Evolutionary conservation across 805 yeast genomes (phyloP).

Genomic region (Scheffersomyces coipomensis): DNA sequence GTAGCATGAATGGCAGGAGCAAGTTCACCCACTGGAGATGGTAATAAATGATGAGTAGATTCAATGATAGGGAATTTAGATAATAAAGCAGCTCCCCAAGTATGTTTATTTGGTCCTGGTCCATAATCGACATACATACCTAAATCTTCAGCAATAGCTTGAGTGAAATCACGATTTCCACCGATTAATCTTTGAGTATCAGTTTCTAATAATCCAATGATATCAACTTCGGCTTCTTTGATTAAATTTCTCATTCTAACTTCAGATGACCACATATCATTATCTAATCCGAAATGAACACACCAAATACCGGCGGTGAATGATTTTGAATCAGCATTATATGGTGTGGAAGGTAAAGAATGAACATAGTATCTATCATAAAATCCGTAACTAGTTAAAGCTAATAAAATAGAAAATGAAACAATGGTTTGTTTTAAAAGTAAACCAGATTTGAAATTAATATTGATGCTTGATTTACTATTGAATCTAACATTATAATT

Average conservation of each 20-base stretch:
- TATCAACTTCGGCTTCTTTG: conserved; percentile 83
- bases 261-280: conserved; percentile 97
- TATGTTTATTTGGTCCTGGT: conserved; percentile 96
- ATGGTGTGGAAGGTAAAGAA: conserved; percentile 54
- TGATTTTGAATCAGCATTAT: conserved; percentile 50
- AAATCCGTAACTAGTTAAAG: conserved; percentile 54
- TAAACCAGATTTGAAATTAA: conserved; percentile 1
- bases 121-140: conserved; percentile 96
- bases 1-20: conserved; percentile 99
- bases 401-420: conserved; percentile 43
- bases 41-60: conserved; percentile 87
- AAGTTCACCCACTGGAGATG: conserved; percentile 96
- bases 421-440: conserved; percentile 19
- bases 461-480: neutral
- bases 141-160: conserved; percentile 84
- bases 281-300: conserved; percentile 93
- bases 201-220: conserved; percentile 85
- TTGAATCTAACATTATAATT: conserved; percentile 28
- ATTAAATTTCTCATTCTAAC: conserved; percentile 83
- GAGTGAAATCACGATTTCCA: conserved; percentile 94
- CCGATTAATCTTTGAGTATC: conserved; percentile 93
- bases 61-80: conserved; percentile 92
- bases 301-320: conserved; percentile 98
- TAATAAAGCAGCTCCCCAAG: conserved; percentile 94
- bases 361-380: conserved; percentile 58